Evolutionary conservation across 2,329 filamentous ascomycete species (phyloP).

Genomic region (Aschersonia sp.): DNA sequence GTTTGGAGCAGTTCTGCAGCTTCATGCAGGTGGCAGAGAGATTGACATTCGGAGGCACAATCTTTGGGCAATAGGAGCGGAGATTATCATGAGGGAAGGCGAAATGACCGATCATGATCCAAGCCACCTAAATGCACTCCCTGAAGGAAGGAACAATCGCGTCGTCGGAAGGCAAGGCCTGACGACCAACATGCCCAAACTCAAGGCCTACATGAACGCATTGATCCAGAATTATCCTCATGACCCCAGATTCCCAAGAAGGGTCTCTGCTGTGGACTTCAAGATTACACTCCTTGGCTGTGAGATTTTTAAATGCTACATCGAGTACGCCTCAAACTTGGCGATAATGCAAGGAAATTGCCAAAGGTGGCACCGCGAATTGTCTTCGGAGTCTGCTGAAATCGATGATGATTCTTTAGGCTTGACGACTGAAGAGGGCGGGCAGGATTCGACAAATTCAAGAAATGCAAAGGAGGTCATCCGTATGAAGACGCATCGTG

Average conservation of each 20-base stretch:
- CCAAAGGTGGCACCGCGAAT: constrained; percentile 3
- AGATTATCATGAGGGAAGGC: constrained; percentile 58
- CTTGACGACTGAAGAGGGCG: neutral
- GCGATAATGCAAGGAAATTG: constrained; percentile 16
- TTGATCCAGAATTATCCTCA: constrained; percentile 67
- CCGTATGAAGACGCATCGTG: constrained; percentile 35
- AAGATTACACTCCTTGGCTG: constrained; percentile 68
- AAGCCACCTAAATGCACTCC: neutral
- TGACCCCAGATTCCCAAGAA: constrained; percentile 42
- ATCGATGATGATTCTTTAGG: neutral
- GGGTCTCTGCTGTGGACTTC: constrained; percentile 58
- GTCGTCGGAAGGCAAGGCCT: constrained; percentile 22
- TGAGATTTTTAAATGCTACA: constrained; percentile 64
- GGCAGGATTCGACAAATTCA: neutral
- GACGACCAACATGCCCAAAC: constrained; percentile 27
- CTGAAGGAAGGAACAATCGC: neutral
- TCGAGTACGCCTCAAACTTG: constrained; percentile 36
- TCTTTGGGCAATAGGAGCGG: constrained; percentile 74
- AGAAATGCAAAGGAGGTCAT: constrained; percentile 20
- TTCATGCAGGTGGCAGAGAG: constrained; percentile 20
- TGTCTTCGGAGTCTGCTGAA: neutral
- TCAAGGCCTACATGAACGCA: constrained; percentile 55
- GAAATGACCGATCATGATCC: constrained; percentile 13
- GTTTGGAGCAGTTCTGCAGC: constrained; percentile 59
- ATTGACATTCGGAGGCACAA: constrained; percentile 57